Evolutionary conservation across 352 stramenopile species (phyloP), one percentile per base, ranked within the genome.

Genomic region (Pilasporangium apinafurcum): DNA sequence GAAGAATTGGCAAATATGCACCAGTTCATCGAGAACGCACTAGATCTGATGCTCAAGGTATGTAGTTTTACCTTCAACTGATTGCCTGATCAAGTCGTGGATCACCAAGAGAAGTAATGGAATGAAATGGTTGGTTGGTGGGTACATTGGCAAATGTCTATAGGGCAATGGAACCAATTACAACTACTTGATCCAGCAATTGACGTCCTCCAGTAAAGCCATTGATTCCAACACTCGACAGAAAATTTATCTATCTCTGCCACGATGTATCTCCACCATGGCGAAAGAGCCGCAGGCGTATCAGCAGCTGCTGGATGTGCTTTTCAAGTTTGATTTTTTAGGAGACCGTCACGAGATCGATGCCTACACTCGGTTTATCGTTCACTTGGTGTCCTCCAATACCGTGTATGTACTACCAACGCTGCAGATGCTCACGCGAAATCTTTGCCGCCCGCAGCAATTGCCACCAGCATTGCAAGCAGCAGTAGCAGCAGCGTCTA

Each of bases 401-500:
- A 87, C 79, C 0, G 69, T 88, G 4, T 93, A 86, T 51, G 76
- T 91, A 34, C 52, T 88, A 24, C 82, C 82, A 10, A 70, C 77
- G 47, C 61, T 93, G 35, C 79, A 91, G 53, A 91, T 89, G 79
- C 76, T 93, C 24, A 62, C 86, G 47, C 76, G 82, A 8, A 90
- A 83, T 34, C 48, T 93, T 36, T 69, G 68, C 21, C 70, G 65
- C 5, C 75, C 70, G 12, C 63, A 72, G 47, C 50, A 79, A 28
- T 48, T 85, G 13, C 62, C 68, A 10, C 59, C 60, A 1, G 56
- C 63, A 4, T 51, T 82, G 13, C 42, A 52, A 44, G 53, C 48
- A 9, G 44, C 53, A n/a, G n/a, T n/a, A 18, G 24, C 35, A 34
- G 48, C 40, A 8, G 27, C 44, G 17, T 29, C 40, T 8, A 16